Conservation (phyloP, 768 basidiomycete species). For the Tulasnella sp. region DNA sequence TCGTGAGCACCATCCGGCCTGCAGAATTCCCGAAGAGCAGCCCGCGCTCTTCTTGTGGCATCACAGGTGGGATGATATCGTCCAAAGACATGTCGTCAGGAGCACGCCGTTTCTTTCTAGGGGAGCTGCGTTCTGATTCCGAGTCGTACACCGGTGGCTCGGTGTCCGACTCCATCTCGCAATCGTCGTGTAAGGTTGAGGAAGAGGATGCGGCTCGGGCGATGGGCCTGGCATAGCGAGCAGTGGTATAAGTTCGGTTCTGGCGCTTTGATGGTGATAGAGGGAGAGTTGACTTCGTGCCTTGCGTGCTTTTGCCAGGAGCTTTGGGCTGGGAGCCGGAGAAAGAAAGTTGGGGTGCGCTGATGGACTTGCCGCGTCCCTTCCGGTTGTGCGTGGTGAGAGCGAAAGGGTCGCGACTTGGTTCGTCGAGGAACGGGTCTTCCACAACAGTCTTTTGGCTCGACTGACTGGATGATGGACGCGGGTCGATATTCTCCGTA, state of each 20-base stretch:
- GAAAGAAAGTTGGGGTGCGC: slow-evolving; percentile 12
- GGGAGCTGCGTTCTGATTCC: slow-evolving; percentile 32
- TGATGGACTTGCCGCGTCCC: background rate
- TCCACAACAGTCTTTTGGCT: slow-evolving; percentile 32
- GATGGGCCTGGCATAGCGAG: background rate
- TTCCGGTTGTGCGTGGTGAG: background rate
- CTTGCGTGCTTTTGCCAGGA: background rate
- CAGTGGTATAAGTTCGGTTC: slow-evolving; percentile 29
- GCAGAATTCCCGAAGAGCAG: background rate
- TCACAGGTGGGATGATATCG: slow-evolving; percentile 15
- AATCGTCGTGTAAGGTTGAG: slow-evolving; percentile 16
- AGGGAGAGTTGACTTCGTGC: slow-evolving; percentile 3
- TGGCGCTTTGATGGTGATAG: slow-evolving; percentile 32
- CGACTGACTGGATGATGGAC: slow-evolving; percentile 13
- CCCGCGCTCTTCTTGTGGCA: slow-evolving; percentile 25
- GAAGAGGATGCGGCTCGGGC: slow-evolving; percentile 19
- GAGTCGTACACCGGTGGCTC: slow-evolving; percentile 29
- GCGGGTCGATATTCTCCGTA: slow-evolving; percentile 19
- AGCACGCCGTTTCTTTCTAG: slow-evolving; percentile 29
- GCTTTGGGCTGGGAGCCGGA: background rate
- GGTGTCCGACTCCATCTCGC: slow-evolving; percentile 24
- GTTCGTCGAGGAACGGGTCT: background rate
- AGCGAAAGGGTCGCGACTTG: background rate
- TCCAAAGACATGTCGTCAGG: slow-evolving; percentile 31
- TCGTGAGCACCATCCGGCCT: background rate